Evolutionary conservation across 345 rosid species (phyloP).

Genomic region (Ceriops tagal): DNA sequence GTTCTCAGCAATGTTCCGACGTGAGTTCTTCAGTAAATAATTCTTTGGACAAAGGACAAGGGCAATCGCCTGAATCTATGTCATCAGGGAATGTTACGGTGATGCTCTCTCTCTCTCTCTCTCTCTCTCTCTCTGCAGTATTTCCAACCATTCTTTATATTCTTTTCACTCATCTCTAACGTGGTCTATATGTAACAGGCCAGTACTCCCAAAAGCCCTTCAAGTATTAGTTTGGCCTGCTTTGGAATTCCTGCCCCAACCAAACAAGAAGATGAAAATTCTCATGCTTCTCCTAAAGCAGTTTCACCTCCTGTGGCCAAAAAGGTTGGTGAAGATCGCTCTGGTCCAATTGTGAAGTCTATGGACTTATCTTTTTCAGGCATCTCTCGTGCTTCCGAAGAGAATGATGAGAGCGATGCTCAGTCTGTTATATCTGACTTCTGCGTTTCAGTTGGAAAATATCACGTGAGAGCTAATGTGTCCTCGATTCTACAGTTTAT

Average conservation of each 20-base stretch:
- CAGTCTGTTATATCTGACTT: slow-evolving; percentile 64
- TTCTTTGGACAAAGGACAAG: slow-evolving; percentile 37
- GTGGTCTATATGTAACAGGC: slow-evolving; percentile 9
- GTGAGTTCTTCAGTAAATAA: slow-evolving; percentile 37
- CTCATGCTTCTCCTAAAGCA: slow-evolving; percentile 14
- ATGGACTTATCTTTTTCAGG: slow-evolving; percentile 43
- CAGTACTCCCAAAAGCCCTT: slow-evolving; percentile 18
- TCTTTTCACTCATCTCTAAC: neutral
- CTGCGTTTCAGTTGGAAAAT: slow-evolving; percentile 62
- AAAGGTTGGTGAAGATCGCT: slow-evolving; percentile 14
- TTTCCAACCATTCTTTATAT: too few relatives aligned
- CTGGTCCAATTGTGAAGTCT: slow-evolving; percentile 16
- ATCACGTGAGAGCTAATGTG: slow-evolving; percentile 55
- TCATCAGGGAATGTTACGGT: slow-evolving; percentile 30
- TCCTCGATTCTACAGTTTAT: slow-evolving; percentile 52
- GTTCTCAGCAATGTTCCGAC: slow-evolving; percentile 36
- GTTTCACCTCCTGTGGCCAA: slow-evolving; percentile 11
- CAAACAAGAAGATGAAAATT: slow-evolving; percentile 24
- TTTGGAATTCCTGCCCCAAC: slow-evolving; percentile 18
- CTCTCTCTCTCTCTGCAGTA: neutral
- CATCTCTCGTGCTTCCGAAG: slow-evolving; percentile 30
- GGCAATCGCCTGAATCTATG: slow-evolving; percentile 27
- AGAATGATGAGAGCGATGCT: slow-evolving; percentile 47
- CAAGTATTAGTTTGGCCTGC: slow-evolving; percentile 20
- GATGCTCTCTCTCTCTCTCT: slow-evolving; percentile 2